A percentile compares a stretch with the other conserved stretches of the same genome.
Conservation (phyloP, 163 green algal genomes). For the Scenedesmus sp. region DNA sequence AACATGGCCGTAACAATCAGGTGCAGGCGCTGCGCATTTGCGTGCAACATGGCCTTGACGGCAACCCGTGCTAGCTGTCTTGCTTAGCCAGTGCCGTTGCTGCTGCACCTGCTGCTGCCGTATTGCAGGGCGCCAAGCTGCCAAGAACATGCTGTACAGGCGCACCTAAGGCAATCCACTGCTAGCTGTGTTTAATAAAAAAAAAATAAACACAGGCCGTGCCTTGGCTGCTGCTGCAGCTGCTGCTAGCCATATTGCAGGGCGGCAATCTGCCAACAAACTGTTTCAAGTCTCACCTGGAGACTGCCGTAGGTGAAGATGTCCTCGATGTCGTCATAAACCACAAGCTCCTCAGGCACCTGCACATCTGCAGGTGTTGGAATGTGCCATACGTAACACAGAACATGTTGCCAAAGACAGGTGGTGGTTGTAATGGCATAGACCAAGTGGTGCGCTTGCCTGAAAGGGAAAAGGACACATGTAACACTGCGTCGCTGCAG, state of each 20-base stretch:
- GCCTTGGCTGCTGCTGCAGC: background rate
- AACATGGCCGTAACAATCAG: background rate
- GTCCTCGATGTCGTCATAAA: slow-evolving; percentile 30
- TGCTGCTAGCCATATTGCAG: background rate
- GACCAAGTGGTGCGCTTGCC: too few species aligned
- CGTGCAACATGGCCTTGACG: background rate
- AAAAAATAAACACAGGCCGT: background rate
- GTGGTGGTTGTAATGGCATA: background rate
- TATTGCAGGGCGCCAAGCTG: too few species aligned
- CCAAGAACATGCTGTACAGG: too few species aligned
- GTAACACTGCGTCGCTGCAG: too few species aligned
- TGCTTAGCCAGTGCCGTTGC: background rate
- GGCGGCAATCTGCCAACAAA: background rate
- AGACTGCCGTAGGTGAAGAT: slow-evolving; percentile 25
- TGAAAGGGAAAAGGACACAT: too few species aligned
- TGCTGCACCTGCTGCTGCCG: too few species aligned
- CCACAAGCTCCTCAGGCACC: slow-evolving; percentile 20
- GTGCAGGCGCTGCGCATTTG: background rate
- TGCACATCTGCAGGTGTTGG: background rate
- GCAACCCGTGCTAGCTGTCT: background rate
- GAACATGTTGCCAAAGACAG: background rate
- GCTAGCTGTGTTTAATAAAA: background rate
- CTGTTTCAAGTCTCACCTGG: slow-evolving; percentile 9
- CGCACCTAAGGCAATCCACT: background rate
- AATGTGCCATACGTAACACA: background rate